phyloP scores from a whole-genome alignment of 495 filamentous ascomycete species.

The Cercophora newfieldiana region DNA sequence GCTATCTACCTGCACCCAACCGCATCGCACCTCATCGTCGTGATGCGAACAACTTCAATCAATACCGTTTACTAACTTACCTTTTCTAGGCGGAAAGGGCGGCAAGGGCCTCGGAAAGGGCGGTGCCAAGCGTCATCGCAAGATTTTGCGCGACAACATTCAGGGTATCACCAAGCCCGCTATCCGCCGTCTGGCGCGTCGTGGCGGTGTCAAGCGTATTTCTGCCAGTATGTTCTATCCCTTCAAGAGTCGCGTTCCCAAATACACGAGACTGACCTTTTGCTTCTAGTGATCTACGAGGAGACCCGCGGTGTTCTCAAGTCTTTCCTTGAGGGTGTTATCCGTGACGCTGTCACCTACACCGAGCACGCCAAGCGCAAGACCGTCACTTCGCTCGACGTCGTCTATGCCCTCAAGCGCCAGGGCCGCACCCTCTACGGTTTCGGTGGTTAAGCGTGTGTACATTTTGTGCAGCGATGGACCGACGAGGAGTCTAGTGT shows the following conservation, averaged over 20 bases:
- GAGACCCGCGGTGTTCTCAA: slow-evolving; percentile 99
- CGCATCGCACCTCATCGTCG: not conserved
- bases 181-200: slow-evolving; percentile 98
- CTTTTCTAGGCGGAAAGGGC: slow-evolving; percentile 68
- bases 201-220: slow-evolving; percentile 99
- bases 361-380: slow-evolving; percentile 97
- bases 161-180: slow-evolving; percentile 99
- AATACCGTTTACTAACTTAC: slow-evolving; percentile 13
- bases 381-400: slow-evolving; percentile 93
- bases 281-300: slow-evolving; percentile 82
- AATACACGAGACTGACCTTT: slow-evolving; percentile 48
- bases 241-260: slow-evolving; percentile 60
- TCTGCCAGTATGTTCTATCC: slow-evolving; percentile 66
- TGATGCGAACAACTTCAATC: not conserved
- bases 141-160: slow-evolving; percentile 99
- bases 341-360: slow-evolving; percentile 97
- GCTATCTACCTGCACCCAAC: not conserved
- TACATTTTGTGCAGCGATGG: not conserved
- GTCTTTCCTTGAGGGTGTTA: slow-evolving; percentile 99
- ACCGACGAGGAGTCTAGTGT: not conserved
- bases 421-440: slow-evolving; percentile 96
- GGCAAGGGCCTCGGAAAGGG: slow-evolving; percentile 90
- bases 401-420: slow-evolving; percentile 93
- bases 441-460: slow-evolving; percentile 83
- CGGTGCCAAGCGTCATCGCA: slow-evolving; percentile 92